These are phyloP conservation scores for Globisporangium recalcitrans DNA, from an alignment of 352 stramenopile species.

Conservation along the genomic window DNA sequence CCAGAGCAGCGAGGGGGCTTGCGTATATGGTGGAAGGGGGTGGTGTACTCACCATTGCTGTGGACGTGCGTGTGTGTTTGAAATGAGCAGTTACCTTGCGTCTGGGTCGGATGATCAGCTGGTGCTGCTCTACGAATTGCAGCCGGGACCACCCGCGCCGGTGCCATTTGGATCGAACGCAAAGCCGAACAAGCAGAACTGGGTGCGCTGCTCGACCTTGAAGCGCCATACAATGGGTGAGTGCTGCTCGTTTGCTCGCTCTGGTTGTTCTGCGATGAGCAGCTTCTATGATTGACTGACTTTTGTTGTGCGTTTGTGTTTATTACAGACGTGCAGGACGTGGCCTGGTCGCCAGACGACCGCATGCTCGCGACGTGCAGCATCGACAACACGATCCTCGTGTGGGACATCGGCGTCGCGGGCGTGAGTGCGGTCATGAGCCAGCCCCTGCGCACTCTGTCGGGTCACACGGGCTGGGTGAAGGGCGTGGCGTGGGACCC, in stretches of 20 bases:
- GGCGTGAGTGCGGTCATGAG: slow-evolving; percentile 62
- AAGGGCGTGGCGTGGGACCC: slow-evolving; percentile 86
- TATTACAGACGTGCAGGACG: slow-evolving; percentile 67
- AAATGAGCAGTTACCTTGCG: slow-evolving; percentile 44
- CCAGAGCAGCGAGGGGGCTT: background rate
- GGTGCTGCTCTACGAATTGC: slow-evolving; percentile 79
- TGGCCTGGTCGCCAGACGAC: slow-evolving; percentile 85
- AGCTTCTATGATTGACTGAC: background rate
- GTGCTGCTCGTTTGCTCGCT: background rate
- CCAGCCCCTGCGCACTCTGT: slow-evolving; percentile 71
- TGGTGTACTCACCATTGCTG: background rate
- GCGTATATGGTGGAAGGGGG: background rate
- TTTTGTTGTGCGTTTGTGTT: background rate
- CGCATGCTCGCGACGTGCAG: slow-evolving; percentile 85
- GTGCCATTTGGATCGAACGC: slow-evolving; percentile 79
- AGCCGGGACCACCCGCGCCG: slow-evolving; percentile 49
- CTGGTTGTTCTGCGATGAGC: background rate
- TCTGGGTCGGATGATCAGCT: slow-evolving; percentile 82
- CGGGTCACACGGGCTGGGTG: slow-evolving; percentile 80
- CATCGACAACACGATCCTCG: slow-evolving; percentile 86
- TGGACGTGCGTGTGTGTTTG: background rate
- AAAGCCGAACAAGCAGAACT: slow-evolving; percentile 81
- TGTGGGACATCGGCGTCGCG: slow-evolving; percentile 71
- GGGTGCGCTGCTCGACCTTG: slow-evolving; percentile 71
- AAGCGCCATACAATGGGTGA: slow-evolving; percentile 83